phyloP scores from a whole-genome alignment of 2,329 filamentous ascomycete genomes.

The Cryphonectria carpinicola region DNA sequence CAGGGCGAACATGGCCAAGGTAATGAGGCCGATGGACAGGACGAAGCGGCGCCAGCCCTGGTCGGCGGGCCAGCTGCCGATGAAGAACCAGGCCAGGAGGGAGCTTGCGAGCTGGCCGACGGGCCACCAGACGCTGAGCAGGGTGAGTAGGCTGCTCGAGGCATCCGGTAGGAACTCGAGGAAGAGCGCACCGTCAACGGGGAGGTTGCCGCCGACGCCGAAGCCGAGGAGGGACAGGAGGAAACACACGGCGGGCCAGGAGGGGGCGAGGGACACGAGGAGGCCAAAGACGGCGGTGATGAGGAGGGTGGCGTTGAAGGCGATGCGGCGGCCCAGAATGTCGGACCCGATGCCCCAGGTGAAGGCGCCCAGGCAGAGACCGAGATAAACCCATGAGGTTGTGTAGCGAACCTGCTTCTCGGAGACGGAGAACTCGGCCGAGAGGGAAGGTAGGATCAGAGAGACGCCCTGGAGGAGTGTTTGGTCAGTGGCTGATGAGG shows the following conservation, averaged over 20 bases:
- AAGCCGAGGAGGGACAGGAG: constrained; percentile 66
- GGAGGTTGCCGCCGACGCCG: constrained; percentile 76
- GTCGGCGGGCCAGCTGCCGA: constrained; percentile 65
- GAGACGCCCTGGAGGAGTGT: constrained; percentile 65
- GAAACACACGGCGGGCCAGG: constrained; percentile 67
- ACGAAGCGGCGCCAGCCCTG: constrained; percentile 80
- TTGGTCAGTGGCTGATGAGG: constrained; percentile 25
- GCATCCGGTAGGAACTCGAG: constrained; percentile 81
- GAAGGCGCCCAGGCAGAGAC: constrained; percentile 76
- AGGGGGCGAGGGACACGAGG: constrained; percentile 67
- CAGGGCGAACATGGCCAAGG: constrained; percentile 75
- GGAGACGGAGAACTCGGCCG: constrained; percentile 71
- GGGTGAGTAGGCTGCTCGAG: constrained; percentile 73
- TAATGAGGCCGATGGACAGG: constrained; percentile 71
- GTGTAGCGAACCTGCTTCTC: constrained; percentile 78
- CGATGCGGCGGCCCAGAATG: constrained; percentile 75
- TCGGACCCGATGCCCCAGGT: constrained; percentile 83
- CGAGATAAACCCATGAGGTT: constrained; percentile 75
- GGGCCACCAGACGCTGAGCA: constrained; percentile 88
- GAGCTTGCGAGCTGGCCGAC: constrained; percentile 77
- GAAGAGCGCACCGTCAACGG: constrained; percentile 80
- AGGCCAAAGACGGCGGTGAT: constrained; percentile 77
- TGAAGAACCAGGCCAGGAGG: constrained; percentile 75
- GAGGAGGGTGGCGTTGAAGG: constrained; percentile 80
- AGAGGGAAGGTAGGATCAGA: constrained; percentile 74